phyloP scores from a whole-genome alignment of 164 flowering plant species.

The Dillenia suffruticosa region DNA sequence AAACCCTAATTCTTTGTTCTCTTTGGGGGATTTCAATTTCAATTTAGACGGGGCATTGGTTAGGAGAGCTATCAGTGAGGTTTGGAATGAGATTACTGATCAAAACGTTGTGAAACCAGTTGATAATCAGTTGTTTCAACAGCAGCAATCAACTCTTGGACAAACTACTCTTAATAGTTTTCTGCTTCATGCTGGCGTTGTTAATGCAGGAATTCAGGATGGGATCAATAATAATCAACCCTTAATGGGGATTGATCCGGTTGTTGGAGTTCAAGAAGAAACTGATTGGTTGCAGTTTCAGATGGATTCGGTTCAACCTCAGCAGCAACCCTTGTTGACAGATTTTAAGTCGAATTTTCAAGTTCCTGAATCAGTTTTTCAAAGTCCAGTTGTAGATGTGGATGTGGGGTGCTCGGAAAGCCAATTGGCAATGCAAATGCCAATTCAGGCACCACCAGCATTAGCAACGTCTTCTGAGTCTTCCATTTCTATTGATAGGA shows the following conservation, averaged over 20 bases:
- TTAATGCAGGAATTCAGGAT: constrained; percentile 16
- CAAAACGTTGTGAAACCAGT: constrained; percentile 3
- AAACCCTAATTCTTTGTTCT: constrained; percentile 6
- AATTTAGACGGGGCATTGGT: constrained; percentile 19
- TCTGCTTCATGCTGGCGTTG: constrained; percentile 26
- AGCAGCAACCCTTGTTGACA: constrained; percentile 17
- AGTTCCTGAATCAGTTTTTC: constrained; percentile 17
- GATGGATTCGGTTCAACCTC: constrained; percentile 16
- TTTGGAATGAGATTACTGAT: constrained; percentile 29
- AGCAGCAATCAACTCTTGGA: constrained; percentile 12
- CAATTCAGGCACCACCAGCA: constrained; percentile 13
- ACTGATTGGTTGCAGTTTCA: constrained; percentile 35
- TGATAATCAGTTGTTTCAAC: constrained; percentile 7
- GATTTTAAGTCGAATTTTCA: constrained; percentile 17
- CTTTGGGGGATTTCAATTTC: constrained; percentile 19
- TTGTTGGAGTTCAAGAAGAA: constrained; percentile 14
- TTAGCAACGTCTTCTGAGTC: constrained; percentile 18
- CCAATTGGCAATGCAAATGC: constrained; percentile 16
- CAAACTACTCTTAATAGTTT: constrained; percentile 32
- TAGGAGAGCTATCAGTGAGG: constrained; percentile 28
- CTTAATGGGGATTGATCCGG: constrained; percentile 16
- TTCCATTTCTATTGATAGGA: constrained; percentile 15
- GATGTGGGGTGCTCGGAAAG: constrained; percentile 25
- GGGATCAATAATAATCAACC: constrained; percentile 13
- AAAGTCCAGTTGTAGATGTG: constrained; percentile 13